phyloP scores from a whole-genome alignment of 2,329 filamentous ascomycete genomes.

The Alternaria sp. region DNA sequence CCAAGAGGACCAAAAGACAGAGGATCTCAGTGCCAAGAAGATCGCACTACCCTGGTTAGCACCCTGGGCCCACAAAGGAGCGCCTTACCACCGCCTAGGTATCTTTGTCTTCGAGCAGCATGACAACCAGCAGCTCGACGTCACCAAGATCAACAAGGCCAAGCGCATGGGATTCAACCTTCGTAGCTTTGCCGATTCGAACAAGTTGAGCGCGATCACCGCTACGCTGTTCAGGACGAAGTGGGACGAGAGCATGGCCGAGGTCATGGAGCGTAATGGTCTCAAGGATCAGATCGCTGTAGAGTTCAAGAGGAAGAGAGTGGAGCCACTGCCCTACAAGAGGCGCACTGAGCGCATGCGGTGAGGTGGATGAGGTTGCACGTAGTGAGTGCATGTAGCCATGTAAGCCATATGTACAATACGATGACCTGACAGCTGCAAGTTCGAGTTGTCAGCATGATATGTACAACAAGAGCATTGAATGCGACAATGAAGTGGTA shows the following conservation, averaged over 20 bases:
- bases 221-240: constrained; percentile 85
- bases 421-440: not conserved
- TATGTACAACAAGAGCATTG: not conserved
- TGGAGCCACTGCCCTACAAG: constrained; percentile 71
- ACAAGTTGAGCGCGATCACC: constrained; percentile 74
- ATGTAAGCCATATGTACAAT: constrained; percentile 13
- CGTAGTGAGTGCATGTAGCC: constrained; percentile 11
- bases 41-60: constrained; percentile 82
- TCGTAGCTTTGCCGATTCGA: constrained; percentile 74
- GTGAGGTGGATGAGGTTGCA: constrained; percentile 26
- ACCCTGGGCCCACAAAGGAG: constrained; percentile 86
- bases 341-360: constrained; percentile 59
- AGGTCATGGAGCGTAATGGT: constrained; percentile 81
- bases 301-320: constrained; percentile 81
- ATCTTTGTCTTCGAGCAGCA: constrained; percentile 84
- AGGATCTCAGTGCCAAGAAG: constrained; percentile 59
- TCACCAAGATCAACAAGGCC: constrained; percentile 75
- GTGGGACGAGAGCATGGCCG: constrained; percentile 89
- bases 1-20: constrained; percentile 48
- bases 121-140: constrained; percentile 52
- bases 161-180: constrained; percentile 74
- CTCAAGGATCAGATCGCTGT: constrained; percentile 75
- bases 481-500: not conserved
- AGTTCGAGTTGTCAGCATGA: not conserved
- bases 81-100: constrained; percentile 86